Evolutionary conservation across 139 green algal genomes (phyloP).

Genomic region (Picochlorum sp.): DNA sequence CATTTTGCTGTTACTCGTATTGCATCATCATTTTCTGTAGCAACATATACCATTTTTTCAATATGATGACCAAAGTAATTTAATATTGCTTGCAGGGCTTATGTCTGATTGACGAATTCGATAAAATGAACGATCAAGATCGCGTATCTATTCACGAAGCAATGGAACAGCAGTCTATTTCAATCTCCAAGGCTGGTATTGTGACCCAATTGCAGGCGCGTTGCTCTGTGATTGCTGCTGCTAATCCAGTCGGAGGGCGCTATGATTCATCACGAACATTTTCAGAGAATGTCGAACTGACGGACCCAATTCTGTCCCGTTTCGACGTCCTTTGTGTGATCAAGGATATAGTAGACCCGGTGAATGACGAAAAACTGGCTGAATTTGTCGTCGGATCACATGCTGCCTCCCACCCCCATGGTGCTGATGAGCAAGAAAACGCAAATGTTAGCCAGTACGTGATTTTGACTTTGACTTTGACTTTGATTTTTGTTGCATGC

Average conservation of each 20-base stretch:
- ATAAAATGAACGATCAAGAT: constrained; percentile 99
- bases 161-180: constrained; percentile 99
- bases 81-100: too few relatives aligned
- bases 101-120: constrained; percentile 99
- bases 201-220: constrained; percentile 69
- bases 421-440: neutral
- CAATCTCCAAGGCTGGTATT: constrained; percentile 98
- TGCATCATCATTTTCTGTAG: neutral
- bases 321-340: constrained; percentile 97
- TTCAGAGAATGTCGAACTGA: constrained; percentile 81
- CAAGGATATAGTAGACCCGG: constrained; percentile 87
- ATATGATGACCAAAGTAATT: constrained; percentile 1
- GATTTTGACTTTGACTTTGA: neutral
- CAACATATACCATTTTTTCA: neutral
- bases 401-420: constrained; percentile 60
- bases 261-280: constrained; percentile 88
- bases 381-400: constrained; percentile 89
- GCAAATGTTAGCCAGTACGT: too few relatives aligned
- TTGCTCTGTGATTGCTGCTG: constrained; percentile 92
- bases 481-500: neutral
- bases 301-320: constrained; percentile 94
- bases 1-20: too few relatives aligned
- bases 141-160: constrained; percentile 71
- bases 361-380: constrained; percentile 80
- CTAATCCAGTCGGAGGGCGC: constrained; percentile 90